Percentiles rank a stretch among this genome's conserved stretches.
These are phyloP conservation scores for Citrullus colocynthis DNA, from an alignment of 306 rosid species.

Conservation along the genomic window DNA sequence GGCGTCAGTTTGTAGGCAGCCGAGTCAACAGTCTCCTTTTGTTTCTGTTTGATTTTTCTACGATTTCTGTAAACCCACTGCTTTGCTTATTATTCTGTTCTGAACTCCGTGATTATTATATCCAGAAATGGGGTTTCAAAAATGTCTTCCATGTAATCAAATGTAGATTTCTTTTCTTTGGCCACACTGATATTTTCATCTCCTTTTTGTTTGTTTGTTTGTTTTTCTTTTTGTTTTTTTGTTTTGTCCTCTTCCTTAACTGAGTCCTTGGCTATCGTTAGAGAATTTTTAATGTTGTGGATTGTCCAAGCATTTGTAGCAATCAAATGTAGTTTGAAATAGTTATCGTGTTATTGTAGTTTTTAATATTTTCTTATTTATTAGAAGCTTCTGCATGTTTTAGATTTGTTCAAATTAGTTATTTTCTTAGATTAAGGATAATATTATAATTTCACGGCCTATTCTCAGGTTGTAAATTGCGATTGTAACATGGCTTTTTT, in stretches of 20 bases:
- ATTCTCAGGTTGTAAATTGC: too few species aligned
- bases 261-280: background rate
- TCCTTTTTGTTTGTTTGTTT: too few species aligned
- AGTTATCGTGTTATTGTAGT: background rate
- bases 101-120: background rate
- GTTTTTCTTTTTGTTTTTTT: too few species aligned
- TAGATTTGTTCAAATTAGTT: background rate
- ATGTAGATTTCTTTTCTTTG: too few species aligned
- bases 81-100: background rate
- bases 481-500: too few species aligned
- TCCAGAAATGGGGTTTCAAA: background rate
- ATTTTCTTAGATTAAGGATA: background rate
- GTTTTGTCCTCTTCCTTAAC: too few species aligned
- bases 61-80: background rate
- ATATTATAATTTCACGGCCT: background rate
- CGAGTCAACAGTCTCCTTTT: background rate
- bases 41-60: slow-evolving; percentile 16
- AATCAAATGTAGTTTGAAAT: background rate
- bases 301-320: background rate
- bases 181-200: background rate
- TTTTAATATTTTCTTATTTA: background rate
- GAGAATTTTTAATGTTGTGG: background rate
- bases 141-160: background rate
- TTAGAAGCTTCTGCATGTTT: background rate
- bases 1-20: background rate